Evolutionary conservation across 768 basidiomycete species (phyloP).

Genomic region (Fibroporia radiculosa): DNA sequence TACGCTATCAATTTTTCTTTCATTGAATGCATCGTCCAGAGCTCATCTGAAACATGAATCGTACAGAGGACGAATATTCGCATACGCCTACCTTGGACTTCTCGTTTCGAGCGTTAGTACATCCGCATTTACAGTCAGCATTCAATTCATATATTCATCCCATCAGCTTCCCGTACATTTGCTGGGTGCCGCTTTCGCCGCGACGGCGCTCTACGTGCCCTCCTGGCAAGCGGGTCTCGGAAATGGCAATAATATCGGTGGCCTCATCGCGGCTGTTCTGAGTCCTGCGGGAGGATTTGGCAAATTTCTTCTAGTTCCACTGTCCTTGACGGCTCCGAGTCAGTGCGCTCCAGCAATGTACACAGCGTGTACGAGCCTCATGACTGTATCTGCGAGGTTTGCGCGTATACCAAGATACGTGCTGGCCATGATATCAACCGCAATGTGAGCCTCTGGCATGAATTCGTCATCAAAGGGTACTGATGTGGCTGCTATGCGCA

Average conservation of each 20-base stretch:
- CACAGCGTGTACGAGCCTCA: conserved; percentile 41
- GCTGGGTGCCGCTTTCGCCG: conserved; percentile 41
- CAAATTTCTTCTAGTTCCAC: conserved; percentile 36
- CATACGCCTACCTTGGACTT: conserved; percentile 41
- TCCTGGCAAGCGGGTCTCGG: conserved; percentile 33
- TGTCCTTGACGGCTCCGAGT: conserved; percentile 41
- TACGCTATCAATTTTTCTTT: not conserved
- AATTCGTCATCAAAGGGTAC: not conserved
- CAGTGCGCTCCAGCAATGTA: conserved; percentile 56
- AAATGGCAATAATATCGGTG: conserved; percentile 34
- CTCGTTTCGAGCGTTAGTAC: conserved; percentile 31
- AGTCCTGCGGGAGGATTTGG: conserved; percentile 32
- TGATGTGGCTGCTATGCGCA: not conserved
- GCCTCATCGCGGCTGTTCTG: conserved; percentile 36
- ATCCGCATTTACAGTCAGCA: not conserved
- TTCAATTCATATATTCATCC: not conserved
- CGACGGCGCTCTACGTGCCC: conserved; percentile 31
- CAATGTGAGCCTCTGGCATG: conserved; percentile 27
- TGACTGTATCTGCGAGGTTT: conserved; percentile 30
- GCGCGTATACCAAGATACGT: conserved; percentile 36
- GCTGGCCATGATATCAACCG: conserved; percentile 38
- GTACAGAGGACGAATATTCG: conserved; percentile 29
- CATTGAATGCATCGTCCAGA: not conserved
- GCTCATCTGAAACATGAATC: not conserved
- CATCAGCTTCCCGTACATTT: conserved; percentile 32